Percentiles rank a stretch among this genome's conserved stretches.
These are phyloP conservation scores for Mycena chlorophos DNA, from an alignment of 768 basidiomycete species.

Conservation along the genomic window DNA sequence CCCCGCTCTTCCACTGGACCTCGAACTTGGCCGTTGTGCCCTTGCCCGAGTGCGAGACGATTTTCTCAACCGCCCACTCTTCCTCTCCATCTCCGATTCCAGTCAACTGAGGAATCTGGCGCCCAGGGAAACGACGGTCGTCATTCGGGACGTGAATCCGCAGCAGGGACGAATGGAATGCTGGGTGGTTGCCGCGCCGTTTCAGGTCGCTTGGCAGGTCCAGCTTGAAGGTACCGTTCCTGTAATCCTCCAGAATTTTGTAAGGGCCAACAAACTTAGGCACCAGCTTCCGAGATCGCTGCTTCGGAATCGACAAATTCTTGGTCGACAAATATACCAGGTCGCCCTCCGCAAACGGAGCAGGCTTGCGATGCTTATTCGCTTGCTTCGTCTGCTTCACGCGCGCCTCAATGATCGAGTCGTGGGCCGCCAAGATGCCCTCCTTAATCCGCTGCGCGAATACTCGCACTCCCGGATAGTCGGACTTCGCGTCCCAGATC, in stretches of 20 bases:
- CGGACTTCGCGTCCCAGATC: constrained; percentile 21
- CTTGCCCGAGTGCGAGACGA: constrained; percentile 25
- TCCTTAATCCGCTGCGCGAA: constrained; percentile 22
- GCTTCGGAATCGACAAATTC: constrained; percentile 35
- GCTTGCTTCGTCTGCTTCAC: constrained; percentile 31
- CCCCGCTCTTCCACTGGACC: constrained; percentile 28
- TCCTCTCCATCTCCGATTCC: constrained; percentile 17
- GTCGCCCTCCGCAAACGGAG: constrained; percentile 26
- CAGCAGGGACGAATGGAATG: constrained; percentile 30
- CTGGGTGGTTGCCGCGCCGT: constrained; percentile 28
- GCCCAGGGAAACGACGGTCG: constrained; percentile 27
- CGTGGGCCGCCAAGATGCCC: constrained; percentile 27
- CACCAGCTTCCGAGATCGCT: constrained; percentile 31
- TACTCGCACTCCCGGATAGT: constrained; percentile 24
- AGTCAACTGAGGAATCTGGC: constrained; percentile 15
- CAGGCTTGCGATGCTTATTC: constrained; percentile 23
- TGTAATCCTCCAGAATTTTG: constrained; percentile 19
- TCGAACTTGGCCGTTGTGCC: constrained; percentile 25
- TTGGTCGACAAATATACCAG: constrained; percentile 35
- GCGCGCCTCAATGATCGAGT: constrained; percentile 29
- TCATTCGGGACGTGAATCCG: constrained; percentile 31
- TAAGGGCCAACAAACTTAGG: constrained; percentile 39
- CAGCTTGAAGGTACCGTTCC: constrained; percentile 26
- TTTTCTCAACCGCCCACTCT: constrained; percentile 28
- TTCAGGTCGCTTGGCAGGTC: constrained; percentile 27